Percentiles rank a stretch among this genome's conserved stretches.
Conservation (phyloP, 306 rosid species). For the Mimosa pudica region DNA sequence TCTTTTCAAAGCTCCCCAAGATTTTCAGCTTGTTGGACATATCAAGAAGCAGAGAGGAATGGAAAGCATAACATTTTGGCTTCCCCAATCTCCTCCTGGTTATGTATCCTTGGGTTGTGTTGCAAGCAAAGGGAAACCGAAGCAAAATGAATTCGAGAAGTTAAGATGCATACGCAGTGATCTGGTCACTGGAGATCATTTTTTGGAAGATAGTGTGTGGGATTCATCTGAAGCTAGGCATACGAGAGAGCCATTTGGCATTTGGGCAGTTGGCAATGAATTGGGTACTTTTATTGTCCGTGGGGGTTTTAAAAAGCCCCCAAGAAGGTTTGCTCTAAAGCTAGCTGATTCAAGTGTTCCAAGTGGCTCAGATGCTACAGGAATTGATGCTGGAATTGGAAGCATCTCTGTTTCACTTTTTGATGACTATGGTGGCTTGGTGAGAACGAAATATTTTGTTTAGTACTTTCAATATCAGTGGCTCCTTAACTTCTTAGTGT, state of each 20-base stretch:
- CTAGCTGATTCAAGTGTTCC: slow-evolving; percentile 68
- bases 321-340: slow-evolving; percentile 87
- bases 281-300: slow-evolving; percentile 86
- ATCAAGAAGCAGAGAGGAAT: slow-evolving; percentile 88
- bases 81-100: slow-evolving; percentile 95
- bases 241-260: slow-evolving; percentile 64
- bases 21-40: slow-evolving; percentile 82
- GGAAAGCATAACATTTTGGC: slow-evolving; percentile 85
- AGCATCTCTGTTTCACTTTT: slow-evolving; percentile 89
- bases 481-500: background rate
- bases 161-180: slow-evolving; percentile 90
- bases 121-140: slow-evolving; percentile 82
- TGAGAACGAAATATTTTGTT: slow-evolving; percentile 51
- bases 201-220: slow-evolving; percentile 91
- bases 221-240: slow-evolving; percentile 76
- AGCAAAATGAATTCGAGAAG: slow-evolving; percentile 64
- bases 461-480: slow-evolving; percentile 30
- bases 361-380: slow-evolving; percentile 71
- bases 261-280: slow-evolving; percentile 89
- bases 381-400: slow-evolving; percentile 77
- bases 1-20: slow-evolving; percentile 71
- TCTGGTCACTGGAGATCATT: slow-evolving; percentile 79
- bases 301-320: slow-evolving; percentile 86
- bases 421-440: slow-evolving; percentile 99
- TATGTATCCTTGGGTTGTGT: slow-evolving; percentile 90